Evolutionary conservation across 352 stramenopile genomes (phyloP).

Genomic region (Aphanomyces cochlioides): DNA sequence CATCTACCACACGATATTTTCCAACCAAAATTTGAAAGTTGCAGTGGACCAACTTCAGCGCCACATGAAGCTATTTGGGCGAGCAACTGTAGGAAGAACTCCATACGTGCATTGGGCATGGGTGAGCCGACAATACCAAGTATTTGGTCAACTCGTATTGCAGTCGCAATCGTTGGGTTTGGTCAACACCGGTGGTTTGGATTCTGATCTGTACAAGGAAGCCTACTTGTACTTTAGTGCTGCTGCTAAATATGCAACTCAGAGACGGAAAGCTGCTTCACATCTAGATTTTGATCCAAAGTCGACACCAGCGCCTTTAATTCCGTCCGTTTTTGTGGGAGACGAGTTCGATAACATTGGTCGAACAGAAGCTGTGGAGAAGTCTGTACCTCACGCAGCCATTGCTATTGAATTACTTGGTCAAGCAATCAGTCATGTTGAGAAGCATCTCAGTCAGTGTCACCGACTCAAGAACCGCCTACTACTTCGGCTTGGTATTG

Average conservation of each 20-base stretch:
- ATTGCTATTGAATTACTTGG: slow-evolving; percentile 71
- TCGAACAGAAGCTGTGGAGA: slow-evolving; percentile 69
- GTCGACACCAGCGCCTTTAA: slow-evolving; percentile 31
- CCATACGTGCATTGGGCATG: slow-evolving; percentile 82
- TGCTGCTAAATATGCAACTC: slow-evolving; percentile 79
- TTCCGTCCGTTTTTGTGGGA: slow-evolving; percentile 42
- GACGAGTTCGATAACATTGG: slow-evolving; percentile 34
- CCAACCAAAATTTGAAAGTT: slow-evolving; percentile 76
- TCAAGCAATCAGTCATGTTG: slow-evolving; percentile 70
- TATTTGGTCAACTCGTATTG: slow-evolving; percentile 78
- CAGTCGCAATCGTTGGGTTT: slow-evolving; percentile 67
- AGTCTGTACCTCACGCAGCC: slow-evolving; percentile 56
- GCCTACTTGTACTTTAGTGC: slow-evolving; percentile 83
- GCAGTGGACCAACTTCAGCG: slow-evolving; percentile 80
- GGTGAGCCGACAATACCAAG: slow-evolving; percentile 81
- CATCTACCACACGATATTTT: slow-evolving; percentile 85
- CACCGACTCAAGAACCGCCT: slow-evolving; percentile 72
- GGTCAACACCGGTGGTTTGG: slow-evolving; percentile 49
- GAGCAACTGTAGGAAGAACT: slow-evolving; percentile 27
- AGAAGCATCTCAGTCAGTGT: slow-evolving; percentile 58
- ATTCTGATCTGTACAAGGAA: slow-evolving; percentile 82
- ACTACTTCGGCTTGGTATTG: slow-evolving; percentile 64
- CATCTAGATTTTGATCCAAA: slow-evolving; percentile 44
- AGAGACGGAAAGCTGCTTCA: slow-evolving; percentile 63
- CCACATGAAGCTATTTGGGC: slow-evolving; percentile 64